Percentiles rank a stretch among this genome's conserved stretches.
Evolutionary conservation across 2,329 filamentous ascomycete genomes (phyloP).

Genomic region (Penicillium brevicompactum): DNA sequence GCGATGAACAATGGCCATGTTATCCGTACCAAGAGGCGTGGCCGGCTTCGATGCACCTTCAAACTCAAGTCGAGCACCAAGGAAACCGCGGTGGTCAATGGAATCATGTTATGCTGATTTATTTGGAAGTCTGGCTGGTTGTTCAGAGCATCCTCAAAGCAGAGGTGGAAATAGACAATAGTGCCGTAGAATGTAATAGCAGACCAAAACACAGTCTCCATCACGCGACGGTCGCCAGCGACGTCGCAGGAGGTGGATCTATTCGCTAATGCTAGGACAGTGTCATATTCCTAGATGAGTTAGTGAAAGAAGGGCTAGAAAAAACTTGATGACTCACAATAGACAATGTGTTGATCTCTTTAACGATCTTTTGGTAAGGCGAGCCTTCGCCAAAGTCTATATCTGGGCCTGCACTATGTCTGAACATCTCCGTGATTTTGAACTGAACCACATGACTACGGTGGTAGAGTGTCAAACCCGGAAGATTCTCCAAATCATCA

Average conservation of each 20-base stretch:
- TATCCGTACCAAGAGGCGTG: slow-evolving; percentile 26
- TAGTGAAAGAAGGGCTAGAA: not conserved
- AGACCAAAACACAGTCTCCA: slow-evolving; percentile 29
- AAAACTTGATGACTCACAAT: slow-evolving; percentile 14
- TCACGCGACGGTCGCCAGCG: slow-evolving; percentile 22
- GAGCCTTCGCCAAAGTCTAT: slow-evolving; percentile 1
- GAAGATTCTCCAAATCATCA: slow-evolving; percentile 31
- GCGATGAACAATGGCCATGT: slow-evolving; percentile 30
- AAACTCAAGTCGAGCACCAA: slow-evolving; percentile 24
- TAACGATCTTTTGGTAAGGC: slow-evolving; percentile 17
- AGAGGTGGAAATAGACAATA: slow-evolving; percentile 28
- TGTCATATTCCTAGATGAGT: slow-evolving; percentile 24
- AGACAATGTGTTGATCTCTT: slow-evolving; percentile 22
- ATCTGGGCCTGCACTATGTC: slow-evolving; percentile 5
- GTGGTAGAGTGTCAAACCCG: slow-evolving; percentile 25
- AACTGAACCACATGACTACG: slow-evolving; percentile 29
- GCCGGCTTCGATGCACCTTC: slow-evolving; percentile 26
- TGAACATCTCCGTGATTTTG: slow-evolving; percentile 27
- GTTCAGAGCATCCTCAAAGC: slow-evolving; percentile 19
- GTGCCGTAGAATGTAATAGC: slow-evolving; percentile 27
- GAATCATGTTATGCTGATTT: slow-evolving; percentile 6
- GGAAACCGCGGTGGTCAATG: slow-evolving; percentile 23
- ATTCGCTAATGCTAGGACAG: slow-evolving; percentile 21
- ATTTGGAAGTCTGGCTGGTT: slow-evolving; percentile 2
- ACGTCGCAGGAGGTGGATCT: slow-evolving; percentile 21